Evolutionary conservation across 768 basidiomycete species (phyloP).

Genomic region (Termitomyces sp.): DNA sequence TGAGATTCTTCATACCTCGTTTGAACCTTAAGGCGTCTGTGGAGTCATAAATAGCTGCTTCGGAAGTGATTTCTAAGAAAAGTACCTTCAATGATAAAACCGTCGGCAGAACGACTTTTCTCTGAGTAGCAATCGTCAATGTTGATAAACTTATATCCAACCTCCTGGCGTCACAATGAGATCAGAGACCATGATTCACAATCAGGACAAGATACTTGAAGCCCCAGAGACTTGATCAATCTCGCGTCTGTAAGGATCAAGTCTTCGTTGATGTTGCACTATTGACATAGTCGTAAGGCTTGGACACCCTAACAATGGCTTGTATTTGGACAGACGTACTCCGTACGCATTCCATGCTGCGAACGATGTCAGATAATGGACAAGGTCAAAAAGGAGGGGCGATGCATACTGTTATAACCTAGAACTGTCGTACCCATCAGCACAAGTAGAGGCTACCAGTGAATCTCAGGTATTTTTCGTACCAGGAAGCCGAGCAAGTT

Average conservation of each 20-base stretch:
- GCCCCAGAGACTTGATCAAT: constrained; percentile 52
- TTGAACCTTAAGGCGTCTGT: constrained; percentile 48
- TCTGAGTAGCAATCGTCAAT: constrained; percentile 65
- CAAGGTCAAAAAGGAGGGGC: background rate
- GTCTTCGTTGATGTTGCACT: constrained; percentile 57
- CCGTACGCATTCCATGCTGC: constrained; percentile 69
- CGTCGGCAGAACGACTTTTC: constrained; percentile 41
- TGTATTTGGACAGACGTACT: constrained; percentile 24
- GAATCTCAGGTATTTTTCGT: constrained; percentile 1
- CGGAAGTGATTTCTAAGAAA: background rate
- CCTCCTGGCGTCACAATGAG: constrained; percentile 29
- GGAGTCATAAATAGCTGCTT: background rate
- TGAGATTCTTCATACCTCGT: constrained; percentile 51
- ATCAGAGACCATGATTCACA: background rate
- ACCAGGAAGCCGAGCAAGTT: constrained; percentile 34
- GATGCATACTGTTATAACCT: constrained; percentile 56
- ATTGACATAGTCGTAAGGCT: background rate
- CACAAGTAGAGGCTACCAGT: background rate
- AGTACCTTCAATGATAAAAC: constrained; percentile 50
- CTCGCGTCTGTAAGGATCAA: constrained; percentile 45
- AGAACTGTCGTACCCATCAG: constrained; percentile 31
- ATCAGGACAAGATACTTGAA: constrained; percentile 29
- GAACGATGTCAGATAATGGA: background rate
- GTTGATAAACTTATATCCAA: constrained; percentile 56
- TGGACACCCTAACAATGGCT: background rate